Conservation (phyloP, 176 grass and related monocot genomes). For the Poa pratensis region DNA sequence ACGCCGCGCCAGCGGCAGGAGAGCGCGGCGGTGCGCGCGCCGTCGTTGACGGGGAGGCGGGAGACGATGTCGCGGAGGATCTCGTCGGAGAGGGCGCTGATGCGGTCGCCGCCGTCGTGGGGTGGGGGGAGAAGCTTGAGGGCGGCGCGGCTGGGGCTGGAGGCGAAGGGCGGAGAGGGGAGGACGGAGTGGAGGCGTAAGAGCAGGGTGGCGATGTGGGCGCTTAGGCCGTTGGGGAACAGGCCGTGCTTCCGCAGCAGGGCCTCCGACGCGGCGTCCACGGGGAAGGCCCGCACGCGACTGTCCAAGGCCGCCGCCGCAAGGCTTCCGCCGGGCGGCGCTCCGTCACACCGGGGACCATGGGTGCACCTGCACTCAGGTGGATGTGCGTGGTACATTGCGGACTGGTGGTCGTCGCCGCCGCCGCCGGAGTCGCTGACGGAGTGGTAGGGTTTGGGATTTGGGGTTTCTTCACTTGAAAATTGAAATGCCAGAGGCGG, state of each 20-base stretch:
- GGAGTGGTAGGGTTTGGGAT: neutral
- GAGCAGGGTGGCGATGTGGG: neutral
- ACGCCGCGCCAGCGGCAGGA: constrained; percentile 14
- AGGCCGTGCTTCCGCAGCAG: neutral
- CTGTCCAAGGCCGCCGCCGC: neutral
- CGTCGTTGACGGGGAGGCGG: constrained; percentile 9
- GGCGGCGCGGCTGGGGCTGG: neutral
- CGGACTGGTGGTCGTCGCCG: neutral
- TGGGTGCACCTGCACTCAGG: neutral
- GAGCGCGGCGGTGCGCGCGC: constrained; percentile 1
- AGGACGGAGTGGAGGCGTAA: neutral
- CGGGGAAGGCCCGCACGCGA: neutral
- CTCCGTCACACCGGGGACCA: neutral
- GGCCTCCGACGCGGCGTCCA: neutral
- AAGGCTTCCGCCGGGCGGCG: neutral
- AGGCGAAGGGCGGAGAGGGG: constrained; percentile 2
- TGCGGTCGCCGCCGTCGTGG: neutral
- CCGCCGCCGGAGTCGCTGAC: neutral
- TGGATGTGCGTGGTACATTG: neutral
- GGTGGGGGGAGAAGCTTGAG: neutral
- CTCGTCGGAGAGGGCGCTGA: neutral
- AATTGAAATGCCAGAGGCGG: neutral
- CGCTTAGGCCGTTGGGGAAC: neutral
- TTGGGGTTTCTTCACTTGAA: neutral
- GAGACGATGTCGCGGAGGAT: constrained; percentile 15